Base-by-base conservation (phyloP, 495 filamentous ascomycete species). In the Penicillium egyptiacum region DNA sequence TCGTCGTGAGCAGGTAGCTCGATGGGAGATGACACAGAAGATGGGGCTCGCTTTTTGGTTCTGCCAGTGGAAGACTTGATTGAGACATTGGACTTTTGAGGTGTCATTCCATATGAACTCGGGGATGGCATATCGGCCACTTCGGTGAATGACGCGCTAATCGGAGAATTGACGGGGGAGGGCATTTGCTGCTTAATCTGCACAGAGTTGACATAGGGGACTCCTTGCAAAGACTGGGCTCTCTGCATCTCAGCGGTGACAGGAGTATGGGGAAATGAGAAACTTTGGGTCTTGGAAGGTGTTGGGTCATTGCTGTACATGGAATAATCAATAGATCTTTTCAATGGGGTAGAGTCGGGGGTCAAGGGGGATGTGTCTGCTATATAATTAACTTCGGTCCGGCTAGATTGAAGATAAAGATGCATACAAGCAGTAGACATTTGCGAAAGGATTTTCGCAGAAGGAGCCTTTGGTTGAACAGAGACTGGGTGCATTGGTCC, bases 91-190 rank as follows among this genome's bases (percentile, higher is more conserved):
- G 68, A 17, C 42, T 71, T 74, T 16, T 66, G 61, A 16, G 68
- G 56, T 20, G 63, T 68, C 14, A 65, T 52, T 35, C 46, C 53
- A 39, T 59, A 65, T 8, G 67, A 61, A 20, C 62, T 58, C 8
- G 75, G 71, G 28, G 74, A 66, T 19, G 74, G 74, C 72, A 81
- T 78, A 31, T 73, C 67, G 16, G 78, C 68, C 26, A 77, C 63
- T 49, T 82, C 78, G 47, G 78, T 67, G 30, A 79, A 81, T 0
- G 81, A 77, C 44, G 74, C 70, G 22, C 74, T 69, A 42, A 72
- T 58, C 4, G 80, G 76, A 4, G 81, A 81, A 47, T 71, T 70
- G 22, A 78, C 72, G 37, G 82, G 81, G 26, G 80, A 84, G 33
- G 81, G 79, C 55, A 81, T 69, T 16, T 73, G 72, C 39, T 70